Evolutionary conservation across 495 filamentous ascomycete genomes (phyloP), one percentile per base, ranked within the genome.

Genomic region (Paragyromitra xinjiangensis): DNA sequence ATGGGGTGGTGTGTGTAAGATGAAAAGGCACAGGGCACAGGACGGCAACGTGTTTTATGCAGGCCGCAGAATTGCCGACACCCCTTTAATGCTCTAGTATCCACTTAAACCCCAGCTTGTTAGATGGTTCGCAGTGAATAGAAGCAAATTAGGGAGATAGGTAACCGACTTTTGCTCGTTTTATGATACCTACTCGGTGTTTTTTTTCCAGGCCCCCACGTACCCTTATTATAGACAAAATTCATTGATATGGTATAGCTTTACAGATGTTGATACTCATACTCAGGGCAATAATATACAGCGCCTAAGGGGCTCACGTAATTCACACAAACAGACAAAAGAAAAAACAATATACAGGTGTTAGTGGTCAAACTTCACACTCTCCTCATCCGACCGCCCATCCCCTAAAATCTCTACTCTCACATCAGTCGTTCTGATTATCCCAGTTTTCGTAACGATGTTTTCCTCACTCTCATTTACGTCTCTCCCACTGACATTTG

Each of bases 351-450:
- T 26, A 24, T 39, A 51, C 45, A 55, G 19, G 53, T 12, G 19
- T 14, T 11, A 63, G 37, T n/a, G 14, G 3, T 44, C 64, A 58
- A 29, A 61, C 58, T 80, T 75, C 44, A 77, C 39, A 44, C 63
- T 53, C 51, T 73, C 66, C 29, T 69, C 69, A 45, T 44, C 51
- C 4, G 40, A 50, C 12, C 58, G 61, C 4, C 42, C 59, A 29
- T 79, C 64, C 5, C 61, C 51, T 11, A 68, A 22, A 53, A 82
- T 48, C 48, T 82, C 80, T 16, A 82, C 71, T 19, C 61, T 81
- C 42, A 82, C 80, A 62, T 82, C 79, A n/a, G 80, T 82, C 5
- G 80, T 77, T 8, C 67, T 82, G 7, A 67, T 40, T 22, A 82
- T 82, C 34, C 64, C 76, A 24, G 29, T 44, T 53, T 75, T 70